These are phyloP conservation scores for Tolypocladium endophyticum DNA, from an alignment of 2,329 filamentous ascomycete species.

Conservation along the genomic window DNA sequence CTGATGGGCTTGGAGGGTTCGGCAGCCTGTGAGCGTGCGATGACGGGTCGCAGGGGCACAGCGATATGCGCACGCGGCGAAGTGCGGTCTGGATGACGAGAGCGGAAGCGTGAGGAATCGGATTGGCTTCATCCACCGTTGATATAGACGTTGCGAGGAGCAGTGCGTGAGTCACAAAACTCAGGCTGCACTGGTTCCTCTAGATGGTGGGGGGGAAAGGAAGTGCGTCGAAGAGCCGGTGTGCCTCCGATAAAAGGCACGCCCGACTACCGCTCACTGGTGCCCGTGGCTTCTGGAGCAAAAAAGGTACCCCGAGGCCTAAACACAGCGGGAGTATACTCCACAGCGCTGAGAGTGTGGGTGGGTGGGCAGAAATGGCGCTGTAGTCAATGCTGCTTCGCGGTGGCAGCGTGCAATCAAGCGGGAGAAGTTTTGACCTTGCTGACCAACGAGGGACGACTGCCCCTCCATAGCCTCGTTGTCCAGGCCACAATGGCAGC, in stretches of 20 bases:
- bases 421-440: background rate
- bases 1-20: constrained; percentile 18
- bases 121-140: constrained; percentile 17
- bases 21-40: constrained; percentile 18
- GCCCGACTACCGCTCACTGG: background rate
- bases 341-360: background rate
- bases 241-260: constrained; percentile 1
- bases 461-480: background rate
- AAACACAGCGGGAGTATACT: background rate
- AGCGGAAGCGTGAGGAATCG: constrained; percentile 6
- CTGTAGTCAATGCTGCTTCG: background rate
- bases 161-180: constrained; percentile 17
- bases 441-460: background rate
- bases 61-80: constrained; percentile 5
- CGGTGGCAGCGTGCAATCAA: background rate
- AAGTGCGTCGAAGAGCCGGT: constrained; percentile 1
- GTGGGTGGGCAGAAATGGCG: background rate
- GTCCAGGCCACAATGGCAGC: background rate
- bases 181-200: constrained; percentile 10
- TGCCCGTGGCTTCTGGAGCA: background rate
- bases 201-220: background rate
- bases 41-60: constrained; percentile 9
- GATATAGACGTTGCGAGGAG: constrained; percentile 6
- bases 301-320: background rate
- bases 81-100: constrained; percentile 2